A percentile compares a stretch with the other conserved stretches of the same genome.
Evolutionary conservation across 169 alveolate species (phyloP).

Genomic region (Plasmodium vinckei): DNA sequence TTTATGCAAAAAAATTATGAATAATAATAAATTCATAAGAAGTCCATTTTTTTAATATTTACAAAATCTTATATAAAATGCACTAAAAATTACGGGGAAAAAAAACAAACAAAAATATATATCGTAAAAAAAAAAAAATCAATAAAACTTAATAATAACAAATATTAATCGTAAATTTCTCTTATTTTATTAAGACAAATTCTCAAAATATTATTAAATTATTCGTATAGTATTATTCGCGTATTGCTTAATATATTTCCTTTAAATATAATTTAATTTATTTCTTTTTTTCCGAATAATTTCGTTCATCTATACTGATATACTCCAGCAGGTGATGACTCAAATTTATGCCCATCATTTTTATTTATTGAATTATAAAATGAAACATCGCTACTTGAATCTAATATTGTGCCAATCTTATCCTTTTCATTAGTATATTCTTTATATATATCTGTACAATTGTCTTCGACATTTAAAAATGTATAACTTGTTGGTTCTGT

Average conservation of each 20-base stretch:
- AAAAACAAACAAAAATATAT: too few relatives aligned
- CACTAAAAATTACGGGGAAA: too few relatives aligned
- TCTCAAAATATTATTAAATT: too few relatives aligned
- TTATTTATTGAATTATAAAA: slow-evolving; percentile 43
- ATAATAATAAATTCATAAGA: too few relatives aligned
- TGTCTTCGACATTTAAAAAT: slow-evolving; percentile 57
- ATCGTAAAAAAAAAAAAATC: too few relatives aligned
- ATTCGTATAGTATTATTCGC: too few relatives aligned
- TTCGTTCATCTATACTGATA: slow-evolving; percentile 12
- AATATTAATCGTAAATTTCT: too few relatives aligned
- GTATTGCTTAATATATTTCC: background rate
- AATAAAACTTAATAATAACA: too few relatives aligned
- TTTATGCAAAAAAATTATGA: too few relatives aligned
- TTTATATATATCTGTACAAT: slow-evolving; percentile 43
- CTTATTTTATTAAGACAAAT: too few relatives aligned
- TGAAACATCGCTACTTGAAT: slow-evolving; percentile 64
- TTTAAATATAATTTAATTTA: background rate
- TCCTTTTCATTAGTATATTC: slow-evolving; percentile 37
- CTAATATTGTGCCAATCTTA: slow-evolving; percentile 11
- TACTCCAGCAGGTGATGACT: slow-evolving; percentile 65
- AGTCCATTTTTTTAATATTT: too few relatives aligned
- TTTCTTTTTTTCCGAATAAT: background rate
- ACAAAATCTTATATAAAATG: background rate
- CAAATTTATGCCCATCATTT: slow-evolving; percentile 28
- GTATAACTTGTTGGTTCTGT: slow-evolving; percentile 70